phyloP scores from a whole-genome alignment of 805 yeast species.

The Saturnispora dispora region DNA sequence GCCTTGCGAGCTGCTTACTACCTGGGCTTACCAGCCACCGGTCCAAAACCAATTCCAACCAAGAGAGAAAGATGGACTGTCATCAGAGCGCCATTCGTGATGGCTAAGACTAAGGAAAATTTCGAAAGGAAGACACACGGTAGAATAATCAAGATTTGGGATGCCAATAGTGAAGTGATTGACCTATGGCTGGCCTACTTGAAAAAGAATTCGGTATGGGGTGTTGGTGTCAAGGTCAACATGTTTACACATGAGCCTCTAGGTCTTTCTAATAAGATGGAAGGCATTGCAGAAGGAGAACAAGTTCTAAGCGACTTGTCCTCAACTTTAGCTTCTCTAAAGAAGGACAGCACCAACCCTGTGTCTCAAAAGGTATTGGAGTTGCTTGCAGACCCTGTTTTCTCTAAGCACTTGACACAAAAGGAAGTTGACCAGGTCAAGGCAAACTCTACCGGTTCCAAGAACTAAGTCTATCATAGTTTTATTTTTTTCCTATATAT shows the following conservation, averaged over 20 bases:
- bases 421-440: slow-evolving; percentile 17
- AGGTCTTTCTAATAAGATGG: slow-evolving; percentile 32
- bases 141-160: slow-evolving; percentile 67
- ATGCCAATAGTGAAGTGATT: slow-evolving; percentile 74
- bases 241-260: slow-evolving; percentile 47
- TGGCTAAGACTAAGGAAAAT: slow-evolving; percentile 90
- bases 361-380: slow-evolving; percentile 63
- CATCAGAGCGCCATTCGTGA: slow-evolving; percentile 85
- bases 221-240: slow-evolving; percentile 75
- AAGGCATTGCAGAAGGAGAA: slow-evolving; percentile 12
- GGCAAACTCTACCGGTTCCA: not conserved
- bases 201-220: slow-evolving; percentile 66
- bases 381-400: slow-evolving; percentile 61
- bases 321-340: slow-evolving; percentile 18
- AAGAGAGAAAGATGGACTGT: slow-evolving; percentile 89
- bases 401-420: slow-evolving; percentile 42
- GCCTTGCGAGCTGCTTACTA: slow-evolving; percentile 85
- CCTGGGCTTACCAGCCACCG: slow-evolving; percentile 77
- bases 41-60: slow-evolving; percentile 58
- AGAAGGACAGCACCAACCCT: slow-evolving; percentile 26
- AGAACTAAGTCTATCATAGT: not conserved
- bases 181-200: slow-evolving; percentile 76
- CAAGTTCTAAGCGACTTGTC: slow-evolving; percentile 17
- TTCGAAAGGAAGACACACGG: slow-evolving; percentile 81
- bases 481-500: not conserved